These are phyloP conservation scores for Umbelopsis ramanniana DNA, from an alignment of 192 early-diverging fungal species.

Conservation along the genomic window DNA sequence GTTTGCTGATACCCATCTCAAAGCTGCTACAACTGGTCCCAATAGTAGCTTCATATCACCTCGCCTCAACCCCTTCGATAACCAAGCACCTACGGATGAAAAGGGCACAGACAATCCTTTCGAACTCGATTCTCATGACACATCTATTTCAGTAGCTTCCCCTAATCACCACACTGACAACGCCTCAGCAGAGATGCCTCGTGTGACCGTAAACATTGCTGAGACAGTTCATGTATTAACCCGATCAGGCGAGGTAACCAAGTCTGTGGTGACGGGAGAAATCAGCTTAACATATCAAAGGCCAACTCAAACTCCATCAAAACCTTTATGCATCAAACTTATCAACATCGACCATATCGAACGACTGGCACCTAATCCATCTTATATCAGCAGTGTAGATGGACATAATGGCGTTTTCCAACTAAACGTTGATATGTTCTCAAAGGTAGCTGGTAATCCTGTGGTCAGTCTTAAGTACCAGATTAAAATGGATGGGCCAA, in stretches of 20 bases:
- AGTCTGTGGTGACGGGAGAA: constrained; percentile 54
- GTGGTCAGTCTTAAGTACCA: constrained; percentile 35
- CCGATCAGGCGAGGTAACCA: constrained; percentile 46
- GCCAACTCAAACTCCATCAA: constrained; percentile 18
- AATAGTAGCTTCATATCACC: constrained; percentile 15
- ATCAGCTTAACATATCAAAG: constrained; percentile 45
- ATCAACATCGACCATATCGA: constrained; percentile 40
- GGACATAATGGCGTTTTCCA: constrained; percentile 38
- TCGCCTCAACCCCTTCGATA: constrained; percentile 13
- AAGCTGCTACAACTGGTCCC: not conserved
- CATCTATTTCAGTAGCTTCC: not conserved
- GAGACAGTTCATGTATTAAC: constrained; percentile 51
- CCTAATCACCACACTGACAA: not conserved
- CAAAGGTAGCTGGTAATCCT: constrained; percentile 20
- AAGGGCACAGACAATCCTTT: constrained; percentile 13
- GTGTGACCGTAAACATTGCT: constrained; percentile 33
- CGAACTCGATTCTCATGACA: constrained; percentile 19
- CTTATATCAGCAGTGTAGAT: constrained; percentile 38
- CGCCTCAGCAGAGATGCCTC: not conserved
- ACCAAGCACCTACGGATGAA: not conserved
- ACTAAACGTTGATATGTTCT: constrained; percentile 43
- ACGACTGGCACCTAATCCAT: constrained; percentile 39
- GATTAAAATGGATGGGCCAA: constrained; percentile 20
- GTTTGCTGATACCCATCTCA: constrained; percentile 21
- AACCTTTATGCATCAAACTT: constrained; percentile 40